Base-by-base conservation (phyloP, 345 rosid species). In the Linum trigynum region DNA sequence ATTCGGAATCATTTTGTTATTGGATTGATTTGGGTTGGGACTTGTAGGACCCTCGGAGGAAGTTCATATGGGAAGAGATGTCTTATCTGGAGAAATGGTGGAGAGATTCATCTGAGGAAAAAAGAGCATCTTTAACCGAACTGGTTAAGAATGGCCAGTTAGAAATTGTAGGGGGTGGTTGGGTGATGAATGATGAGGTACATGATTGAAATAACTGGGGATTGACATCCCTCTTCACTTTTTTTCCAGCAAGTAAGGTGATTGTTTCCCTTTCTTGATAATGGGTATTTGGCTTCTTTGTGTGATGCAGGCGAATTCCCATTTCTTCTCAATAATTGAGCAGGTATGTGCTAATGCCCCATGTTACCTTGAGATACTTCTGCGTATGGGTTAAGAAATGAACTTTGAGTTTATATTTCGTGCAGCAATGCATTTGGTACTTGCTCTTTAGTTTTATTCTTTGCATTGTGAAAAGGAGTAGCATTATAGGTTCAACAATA, bases 121-220 rank as follows among this genome's bases (percentile, higher is more conserved):
- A 84, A 67, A 80, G 78, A 66, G 90, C 79, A 74, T 83, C 92
- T 69, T 82, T 94, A 69, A 75, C 81, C 70, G 78, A 80, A 60
- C 74, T 94, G 72, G 86, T 94, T 77, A 84, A 84, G 73, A 86
- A 82, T 74, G 99, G 99, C 17, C 99, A 91, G 84, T 63, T 94
- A 71, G 99, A 94, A 69, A 88, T 94, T 53, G 99, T 94, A 67
- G 97, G 99, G 66, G 99, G 99, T 79, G 99, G 99, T 55, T 94
- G 99, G 99, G 99, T 94, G 14, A 94, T 94, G 99, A 94, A 90
- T 63, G 99, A 90, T 77, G 99, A 94, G 99, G 99, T 90, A 79
- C 55, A 11, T 17, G 23, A 17, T 3, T 57, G 10, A 35, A 57
- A 6, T 16, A 57, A 16, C 59, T 57, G 32, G 32, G 6, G 59